Evolutionary conservation across 345 rosid species (phyloP).

Genomic region (Citrus maxima): DNA sequence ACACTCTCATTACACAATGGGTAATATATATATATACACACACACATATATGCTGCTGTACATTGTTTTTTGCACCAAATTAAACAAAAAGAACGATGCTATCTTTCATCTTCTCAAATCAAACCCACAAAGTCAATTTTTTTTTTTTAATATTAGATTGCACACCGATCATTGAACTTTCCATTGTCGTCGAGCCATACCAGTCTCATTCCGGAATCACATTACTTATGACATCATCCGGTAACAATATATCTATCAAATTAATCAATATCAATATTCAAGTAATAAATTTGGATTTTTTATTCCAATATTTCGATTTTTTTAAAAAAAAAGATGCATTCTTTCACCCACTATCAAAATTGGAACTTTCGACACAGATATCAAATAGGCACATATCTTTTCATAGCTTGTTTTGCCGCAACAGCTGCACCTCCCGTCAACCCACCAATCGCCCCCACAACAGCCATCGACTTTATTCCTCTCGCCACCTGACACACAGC

Average conservation of each 20-base stretch:
- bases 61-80: no score
- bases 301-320: no score
- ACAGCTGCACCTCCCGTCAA: slow-evolving; percentile 70
- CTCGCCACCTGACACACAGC: slow-evolving; percentile 83
- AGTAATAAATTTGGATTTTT: not conserved
- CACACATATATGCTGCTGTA: no score
- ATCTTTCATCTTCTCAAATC: no score
- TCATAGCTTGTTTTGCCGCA: slow-evolving; percentile 68
- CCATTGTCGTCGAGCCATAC: not conserved
- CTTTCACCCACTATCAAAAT: not conserved
- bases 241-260: not conserved
- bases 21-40: no score
- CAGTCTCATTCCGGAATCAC: not conserved
- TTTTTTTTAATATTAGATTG: no score
- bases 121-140: no score
- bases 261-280: not conserved
- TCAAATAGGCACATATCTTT: slow-evolving; percentile 60
- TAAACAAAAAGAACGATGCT: no score
- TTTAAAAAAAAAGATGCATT: not conserved
- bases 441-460: slow-evolving; percentile 90
- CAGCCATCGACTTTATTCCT: slow-evolving; percentile 88
- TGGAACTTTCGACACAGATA: no score
- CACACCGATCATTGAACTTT: not conserved
- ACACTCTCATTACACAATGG: no score
- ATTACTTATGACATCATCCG: slow-evolving; percentile 1